Conservation (phyloP, 2,329 filamentous ascomycete species). For the Periglandula ipomoeae region DNA sequence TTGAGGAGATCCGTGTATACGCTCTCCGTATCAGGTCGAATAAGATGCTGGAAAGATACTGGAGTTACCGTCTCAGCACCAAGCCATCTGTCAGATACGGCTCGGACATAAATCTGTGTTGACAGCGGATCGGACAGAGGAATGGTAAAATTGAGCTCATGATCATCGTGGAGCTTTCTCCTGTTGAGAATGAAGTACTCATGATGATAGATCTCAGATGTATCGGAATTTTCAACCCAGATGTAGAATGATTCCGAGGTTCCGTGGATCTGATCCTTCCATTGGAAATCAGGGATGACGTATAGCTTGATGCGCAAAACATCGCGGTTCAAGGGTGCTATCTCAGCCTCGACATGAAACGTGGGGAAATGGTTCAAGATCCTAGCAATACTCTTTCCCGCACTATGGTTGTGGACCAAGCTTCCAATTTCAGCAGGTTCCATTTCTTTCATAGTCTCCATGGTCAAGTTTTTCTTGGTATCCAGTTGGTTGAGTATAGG, state of each 20-base stretch:
- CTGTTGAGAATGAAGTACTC: slow-evolving; percentile 92
- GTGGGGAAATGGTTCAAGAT: slow-evolving; percentile 89
- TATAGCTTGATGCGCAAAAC: slow-evolving; percentile 84
- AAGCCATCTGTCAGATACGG: slow-evolving; percentile 91
- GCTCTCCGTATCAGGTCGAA: slow-evolving; percentile 93
- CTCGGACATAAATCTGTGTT: slow-evolving; percentile 90
- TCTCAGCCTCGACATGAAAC: slow-evolving; percentile 81
- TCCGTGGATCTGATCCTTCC: slow-evolving; percentile 91
- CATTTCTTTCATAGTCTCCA: slow-evolving; percentile 88
- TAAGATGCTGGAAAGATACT: slow-evolving; percentile 95
- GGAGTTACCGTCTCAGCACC: slow-evolving; percentile 93
- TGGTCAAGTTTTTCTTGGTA: slow-evolving; percentile 63
- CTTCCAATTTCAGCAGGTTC: slow-evolving; percentile 81
- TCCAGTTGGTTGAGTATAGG: slow-evolving; percentile 79
- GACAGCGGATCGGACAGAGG: slow-evolving; percentile 87
- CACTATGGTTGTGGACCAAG: slow-evolving; percentile 82
- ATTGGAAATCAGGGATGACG: slow-evolving; percentile 81
- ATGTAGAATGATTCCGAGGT: slow-evolving; percentile 96
- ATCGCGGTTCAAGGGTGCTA: slow-evolving; percentile 89
- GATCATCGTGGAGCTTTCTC: slow-evolving; percentile 87
- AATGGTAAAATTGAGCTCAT: slow-evolving; percentile 96
- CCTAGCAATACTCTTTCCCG: slow-evolving; percentile 72
- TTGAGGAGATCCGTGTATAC: slow-evolving; percentile 92
- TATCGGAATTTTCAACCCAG: slow-evolving; percentile 98
- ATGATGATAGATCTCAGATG: slow-evolving; percentile 93